These are phyloP conservation scores for Apiospora marii DNA, from an alignment of 2,329 filamentous ascomycete species.

Conservation along the genomic window DNA sequence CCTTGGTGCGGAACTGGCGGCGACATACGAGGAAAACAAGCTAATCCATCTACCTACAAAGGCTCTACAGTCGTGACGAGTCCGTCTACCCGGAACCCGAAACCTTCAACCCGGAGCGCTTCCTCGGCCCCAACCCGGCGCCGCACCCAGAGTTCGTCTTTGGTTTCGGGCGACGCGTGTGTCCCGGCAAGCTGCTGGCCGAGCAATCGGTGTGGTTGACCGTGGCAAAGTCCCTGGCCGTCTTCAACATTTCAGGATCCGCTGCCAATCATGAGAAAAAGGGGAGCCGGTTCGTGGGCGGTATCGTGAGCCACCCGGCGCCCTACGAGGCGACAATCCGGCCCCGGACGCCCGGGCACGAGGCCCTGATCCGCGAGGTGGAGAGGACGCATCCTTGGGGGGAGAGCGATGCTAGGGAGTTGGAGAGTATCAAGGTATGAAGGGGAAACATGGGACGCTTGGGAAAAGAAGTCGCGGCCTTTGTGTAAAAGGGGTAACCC, in stretches of 20 bases:
- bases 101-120: conserved; percentile 41
- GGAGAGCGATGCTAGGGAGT: conserved; percentile 26
- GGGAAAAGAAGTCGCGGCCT: too few relatives aligned
- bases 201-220: conserved; percentile 55
- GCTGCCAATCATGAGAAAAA: conserved; percentile 38
- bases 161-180: conserved; percentile 51
- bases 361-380: conserved; percentile 35
- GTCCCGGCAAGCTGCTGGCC: conserved; percentile 58
- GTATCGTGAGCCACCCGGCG: conserved; percentile 36
- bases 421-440: not conserved
- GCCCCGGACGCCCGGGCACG: conserved; percentile 37
- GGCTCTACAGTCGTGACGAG: conserved; percentile 44
- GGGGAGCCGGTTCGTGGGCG: conserved; percentile 45
- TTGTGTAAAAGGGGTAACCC: not conserved
- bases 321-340: conserved; percentile 36
- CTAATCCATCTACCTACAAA: not conserved
- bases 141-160: conserved; percentile 48
- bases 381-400: conserved; percentile 35
- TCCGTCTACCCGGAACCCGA: conserved; percentile 50
- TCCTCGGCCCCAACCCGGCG: conserved; percentile 28
- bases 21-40: too few relatives aligned
- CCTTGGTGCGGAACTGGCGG: too few relatives aligned
- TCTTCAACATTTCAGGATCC: conserved; percentile 50
- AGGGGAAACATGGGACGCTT: not conserved
- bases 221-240: conserved; percentile 61